Conservation (phyloP, 768 basidiomycete species). For the Pholiota conissans region DNA sequence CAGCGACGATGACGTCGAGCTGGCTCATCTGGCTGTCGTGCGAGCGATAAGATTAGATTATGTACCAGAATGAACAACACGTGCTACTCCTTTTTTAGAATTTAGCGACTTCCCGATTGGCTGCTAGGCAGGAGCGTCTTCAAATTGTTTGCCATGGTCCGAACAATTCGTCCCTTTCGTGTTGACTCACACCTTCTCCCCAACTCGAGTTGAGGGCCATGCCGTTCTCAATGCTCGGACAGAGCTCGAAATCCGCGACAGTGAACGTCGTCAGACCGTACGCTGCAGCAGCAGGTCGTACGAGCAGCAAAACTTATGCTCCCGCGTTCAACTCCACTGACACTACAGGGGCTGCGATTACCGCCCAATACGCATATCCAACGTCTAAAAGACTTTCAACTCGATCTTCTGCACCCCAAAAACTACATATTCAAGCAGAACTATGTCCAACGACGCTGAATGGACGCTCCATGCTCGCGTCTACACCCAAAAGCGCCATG, state of each 20-base stretch:
- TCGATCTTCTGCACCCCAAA: neutral
- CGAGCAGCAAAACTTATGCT: neutral
- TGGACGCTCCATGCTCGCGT: too few relatives aligned
- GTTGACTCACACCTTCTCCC: neutral
- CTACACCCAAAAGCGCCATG: neutral
- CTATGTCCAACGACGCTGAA: too few relatives aligned
- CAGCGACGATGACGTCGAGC: too few relatives aligned
- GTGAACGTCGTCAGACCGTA: neutral
- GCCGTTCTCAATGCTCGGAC: slow-evolving; percentile 8
- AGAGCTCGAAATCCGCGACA: neutral
- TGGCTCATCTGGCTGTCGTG: too few relatives aligned
- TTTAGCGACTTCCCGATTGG: neutral
- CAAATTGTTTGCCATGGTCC: neutral
- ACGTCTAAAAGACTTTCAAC: neutral
- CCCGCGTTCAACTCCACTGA: too few relatives aligned
- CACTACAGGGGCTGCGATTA: too few relatives aligned
- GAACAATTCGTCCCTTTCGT: neutral
- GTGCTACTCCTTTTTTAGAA: neutral
- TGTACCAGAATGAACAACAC: neutral
- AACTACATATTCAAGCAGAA: too few relatives aligned
- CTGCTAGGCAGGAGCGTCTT: neutral
- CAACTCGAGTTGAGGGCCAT: neutral
- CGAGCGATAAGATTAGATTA: neutral
- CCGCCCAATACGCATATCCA: too few relatives aligned
- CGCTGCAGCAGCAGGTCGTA: neutral